Conservation (phyloP, 2,329 filamentous ascomycete genomes). For the Ophiostoma triangulosporum region DNA sequence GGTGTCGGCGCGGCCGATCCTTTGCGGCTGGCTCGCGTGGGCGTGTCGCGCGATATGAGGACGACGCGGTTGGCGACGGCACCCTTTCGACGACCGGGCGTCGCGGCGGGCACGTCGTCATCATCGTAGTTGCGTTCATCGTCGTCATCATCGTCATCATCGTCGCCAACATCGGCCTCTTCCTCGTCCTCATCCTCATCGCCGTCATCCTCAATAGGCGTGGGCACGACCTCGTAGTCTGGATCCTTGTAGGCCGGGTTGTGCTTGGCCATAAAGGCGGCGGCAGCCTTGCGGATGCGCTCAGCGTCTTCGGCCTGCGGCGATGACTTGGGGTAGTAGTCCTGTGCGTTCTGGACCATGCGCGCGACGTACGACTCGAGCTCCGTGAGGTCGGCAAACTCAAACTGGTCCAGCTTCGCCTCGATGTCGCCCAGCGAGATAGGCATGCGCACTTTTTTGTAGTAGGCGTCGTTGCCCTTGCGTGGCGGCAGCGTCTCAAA, state of each 20-base stretch:
- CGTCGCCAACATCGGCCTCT: constrained; percentile 17
- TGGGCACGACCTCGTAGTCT: constrained; percentile 57
- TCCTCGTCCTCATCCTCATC: constrained; percentile 25
- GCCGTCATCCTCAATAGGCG: constrained; percentile 38
- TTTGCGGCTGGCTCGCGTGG: constrained; percentile 8
- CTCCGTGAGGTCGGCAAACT: constrained; percentile 57
- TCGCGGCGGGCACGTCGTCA: constrained; percentile 2
- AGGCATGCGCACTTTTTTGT: constrained; percentile 61
- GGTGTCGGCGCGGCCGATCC: constrained; percentile 6
- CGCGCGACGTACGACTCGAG: constrained; percentile 79
- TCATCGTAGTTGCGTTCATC: constrained; percentile 19
- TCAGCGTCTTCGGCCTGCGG: constrained; percentile 72
- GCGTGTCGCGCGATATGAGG: constrained; percentile 4
- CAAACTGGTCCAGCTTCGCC: constrained; percentile 52
- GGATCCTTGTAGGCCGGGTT: constrained; percentile 68
- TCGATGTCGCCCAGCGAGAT: constrained; percentile 69
- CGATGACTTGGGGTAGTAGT: constrained; percentile 63
- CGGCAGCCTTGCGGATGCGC: constrained; percentile 70
- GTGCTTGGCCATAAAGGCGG: constrained; percentile 74
- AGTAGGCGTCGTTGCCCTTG: constrained; percentile 58
- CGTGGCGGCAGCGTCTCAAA: constrained; percentile 61
- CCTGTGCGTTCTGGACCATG: constrained; percentile 77
- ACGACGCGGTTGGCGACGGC: constrained; percentile 2
- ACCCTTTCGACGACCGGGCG: constrained; percentile 16
- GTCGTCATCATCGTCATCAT: constrained; percentile 22